A percentile compares a stretch with the other conserved stretches of the same genome.
These are phyloP conservation scores for Podaxis pistillaris DNA, from an alignment of 768 basidiomycete species.

Conservation along the genomic window DNA sequence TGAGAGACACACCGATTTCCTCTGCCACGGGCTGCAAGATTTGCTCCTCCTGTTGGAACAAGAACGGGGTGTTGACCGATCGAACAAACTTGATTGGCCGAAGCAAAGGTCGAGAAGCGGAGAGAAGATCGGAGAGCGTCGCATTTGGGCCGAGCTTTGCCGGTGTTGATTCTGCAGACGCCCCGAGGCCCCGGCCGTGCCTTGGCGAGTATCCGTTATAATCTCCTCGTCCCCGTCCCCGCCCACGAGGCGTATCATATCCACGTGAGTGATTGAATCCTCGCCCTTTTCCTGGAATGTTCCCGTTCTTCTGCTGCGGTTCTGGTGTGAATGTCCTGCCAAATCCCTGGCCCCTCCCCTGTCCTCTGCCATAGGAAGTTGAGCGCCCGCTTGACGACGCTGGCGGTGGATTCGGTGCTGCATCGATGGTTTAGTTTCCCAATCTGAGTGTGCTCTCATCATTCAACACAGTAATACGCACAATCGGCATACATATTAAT, in stretches of 20 bases:
- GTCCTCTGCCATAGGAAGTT: background rate
- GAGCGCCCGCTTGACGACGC: background rate
- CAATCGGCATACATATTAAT: constrained; percentile 24
- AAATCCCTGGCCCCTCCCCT: constrained; percentile 15
- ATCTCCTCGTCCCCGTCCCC: constrained; percentile 28
- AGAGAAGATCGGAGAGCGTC: constrained; percentile 37
- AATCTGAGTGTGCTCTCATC: too few relatives aligned
- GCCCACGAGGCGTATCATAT: constrained; percentile 16
- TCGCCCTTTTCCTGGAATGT: constrained; percentile 7
- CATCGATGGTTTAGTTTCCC: background rate
- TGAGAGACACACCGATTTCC: constrained; percentile 42
- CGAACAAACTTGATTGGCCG: constrained; percentile 71
- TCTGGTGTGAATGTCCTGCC: background rate
- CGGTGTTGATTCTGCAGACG: constrained; percentile 26
- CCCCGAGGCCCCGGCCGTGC: constrained; percentile 27
- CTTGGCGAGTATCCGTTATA: constrained; percentile 18
- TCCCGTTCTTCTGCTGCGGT: constrained; percentile 9
- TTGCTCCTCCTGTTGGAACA: constrained; percentile 55
- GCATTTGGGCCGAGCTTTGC: constrained; percentile 5
- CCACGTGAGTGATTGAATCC: background rate
- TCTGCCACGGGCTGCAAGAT: constrained; percentile 57
- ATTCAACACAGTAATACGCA: constrained; percentile 14
- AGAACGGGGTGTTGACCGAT: constrained; percentile 47
- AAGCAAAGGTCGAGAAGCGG: constrained; percentile 58
- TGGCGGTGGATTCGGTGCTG: constrained; percentile 3